Conservation (phyloP, 371 early-diverging fungal genomes). For the Mortierella sp. region DNA sequence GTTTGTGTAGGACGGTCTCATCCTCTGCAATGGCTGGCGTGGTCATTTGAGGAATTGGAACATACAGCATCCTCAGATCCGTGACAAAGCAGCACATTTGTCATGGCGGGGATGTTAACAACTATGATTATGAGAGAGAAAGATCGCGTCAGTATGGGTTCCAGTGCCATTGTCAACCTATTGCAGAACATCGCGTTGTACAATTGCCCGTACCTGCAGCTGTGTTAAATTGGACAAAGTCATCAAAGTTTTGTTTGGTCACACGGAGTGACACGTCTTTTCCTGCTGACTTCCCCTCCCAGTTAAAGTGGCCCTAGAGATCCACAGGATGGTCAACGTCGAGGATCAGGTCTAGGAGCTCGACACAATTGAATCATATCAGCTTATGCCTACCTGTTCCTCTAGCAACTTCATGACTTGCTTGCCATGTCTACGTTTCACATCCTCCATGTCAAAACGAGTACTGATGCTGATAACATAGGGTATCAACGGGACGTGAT, state of each 20-base stretch:
- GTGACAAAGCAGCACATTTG: constrained; percentile 68
- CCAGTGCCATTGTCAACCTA: neutral
- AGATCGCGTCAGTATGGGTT: neutral
- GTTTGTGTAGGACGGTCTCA: too few relatives aligned
- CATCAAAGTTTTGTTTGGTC: constrained; percentile 37
- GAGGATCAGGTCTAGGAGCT: too few relatives aligned
- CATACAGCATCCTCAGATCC: constrained; percentile 65
- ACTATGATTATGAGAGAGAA: constrained; percentile 46
- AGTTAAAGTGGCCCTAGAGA: constrained; percentile 46
- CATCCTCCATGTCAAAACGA: constrained; percentile 62
- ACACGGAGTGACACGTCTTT: constrained; percentile 41
- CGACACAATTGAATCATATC: too few relatives aligned
- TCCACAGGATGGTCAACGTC: too few relatives aligned
- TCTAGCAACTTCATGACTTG: constrained; percentile 34
- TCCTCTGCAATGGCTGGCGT: too few relatives aligned
- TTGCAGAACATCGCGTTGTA: neutral
- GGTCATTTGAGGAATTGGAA: too few relatives aligned
- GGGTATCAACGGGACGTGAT: constrained; percentile 45
- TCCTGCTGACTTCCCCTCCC: constrained; percentile 38
- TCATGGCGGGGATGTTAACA: constrained; percentile 63
- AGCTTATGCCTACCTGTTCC: constrained; percentile 23
- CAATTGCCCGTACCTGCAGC: constrained; percentile 23
- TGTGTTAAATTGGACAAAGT: constrained; percentile 45
- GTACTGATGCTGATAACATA: constrained; percentile 63
- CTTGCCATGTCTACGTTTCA: constrained; percentile 41